Base-by-base conservation (phyloP, 495 filamentous ascomycete species). In the Tuber aestivum region DNA sequence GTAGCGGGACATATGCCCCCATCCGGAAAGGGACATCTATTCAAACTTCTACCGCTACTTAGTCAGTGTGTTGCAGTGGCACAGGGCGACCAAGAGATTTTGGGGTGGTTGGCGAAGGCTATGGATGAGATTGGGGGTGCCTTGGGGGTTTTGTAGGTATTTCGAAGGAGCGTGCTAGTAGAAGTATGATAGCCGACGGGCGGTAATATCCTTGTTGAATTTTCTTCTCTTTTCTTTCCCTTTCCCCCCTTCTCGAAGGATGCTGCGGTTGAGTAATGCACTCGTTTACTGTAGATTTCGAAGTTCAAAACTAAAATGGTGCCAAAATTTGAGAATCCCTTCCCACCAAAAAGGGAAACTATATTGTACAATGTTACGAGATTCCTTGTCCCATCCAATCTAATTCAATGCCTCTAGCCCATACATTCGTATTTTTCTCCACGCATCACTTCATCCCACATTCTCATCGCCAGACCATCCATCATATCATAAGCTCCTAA, bases 1-100 rank as follows among this genome's bases (percentile, higher is more conserved):
- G 37, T 21, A 74, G 48, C 42, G 69, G 42, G 50, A 45, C 70
- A 65, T 77, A 85, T 75, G 72, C 76, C 81, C 71, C 71, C 78
- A 7, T 72, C 80, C 92, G 92, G 73, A 14, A 83, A 83, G 70
- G 72, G 74, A 83, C 95, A 97, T 85, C 84, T 98, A 37, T 88
- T 92, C 74, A 88, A 91, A 84, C 84, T 99, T 72, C 97, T 95
- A 82, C 92, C 93, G 41, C 85, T 97, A n/a, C 82, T 97, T 37
- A 88, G 91, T 20, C 87, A 88, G 72, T 92, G 90, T 8, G 85
- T 92, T 0, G 87, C 87, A 77, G 90, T 93, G 0, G 91, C 93
- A 20, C 89, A 88, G 68, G 87, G 86, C 32, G 89, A 92, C 83
- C 87, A 85, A 80, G 89, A 89, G 84, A 89, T 91, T 73, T 81